phyloP scores from a whole-genome alignment of 176 grass and related monocot species.

The Coix lacrymajobi region DNA sequence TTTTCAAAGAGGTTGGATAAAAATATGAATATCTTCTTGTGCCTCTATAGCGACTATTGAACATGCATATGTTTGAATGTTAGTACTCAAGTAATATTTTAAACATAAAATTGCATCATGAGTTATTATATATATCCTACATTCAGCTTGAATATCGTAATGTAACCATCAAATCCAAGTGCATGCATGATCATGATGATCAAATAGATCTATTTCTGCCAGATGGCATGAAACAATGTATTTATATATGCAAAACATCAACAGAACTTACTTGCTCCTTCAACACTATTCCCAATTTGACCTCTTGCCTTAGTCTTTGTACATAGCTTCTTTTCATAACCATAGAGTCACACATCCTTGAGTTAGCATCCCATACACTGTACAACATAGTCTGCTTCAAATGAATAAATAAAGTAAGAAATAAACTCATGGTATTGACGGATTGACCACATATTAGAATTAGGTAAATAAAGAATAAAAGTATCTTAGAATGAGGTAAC shows the following conservation, averaged over 20 bases:
- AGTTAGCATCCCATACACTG: constrained; percentile 59
- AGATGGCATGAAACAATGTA: constrained; percentile 5
- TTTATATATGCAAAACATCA: constrained; percentile 15
- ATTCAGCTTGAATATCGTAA: background rate
- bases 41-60: background rate
- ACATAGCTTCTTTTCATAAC: constrained; percentile 58
- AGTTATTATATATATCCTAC: background rate
- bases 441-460: background rate
- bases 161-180: background rate
- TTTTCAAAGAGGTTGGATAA: background rate
- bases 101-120: constrained; percentile 9
- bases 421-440: constrained; percentile 6
- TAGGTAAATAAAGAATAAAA: background rate
- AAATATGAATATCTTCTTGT: background rate
- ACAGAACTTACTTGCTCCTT: constrained; percentile 71
- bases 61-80: background rate
- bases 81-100: background rate
- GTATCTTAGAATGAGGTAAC: background rate
- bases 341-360: constrained; percentile 62
- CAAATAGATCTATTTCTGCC: background rate
- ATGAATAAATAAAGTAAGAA: constrained; percentile 45
- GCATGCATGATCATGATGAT: background rate
- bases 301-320: constrained; percentile 58
- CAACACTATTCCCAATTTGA: constrained; percentile 57
- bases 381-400: constrained; percentile 72